Evolutionary conservation across 1,139 yeast species (phyloP).

Genomic region (Hemisphaericaspora lyxosophila): DNA sequence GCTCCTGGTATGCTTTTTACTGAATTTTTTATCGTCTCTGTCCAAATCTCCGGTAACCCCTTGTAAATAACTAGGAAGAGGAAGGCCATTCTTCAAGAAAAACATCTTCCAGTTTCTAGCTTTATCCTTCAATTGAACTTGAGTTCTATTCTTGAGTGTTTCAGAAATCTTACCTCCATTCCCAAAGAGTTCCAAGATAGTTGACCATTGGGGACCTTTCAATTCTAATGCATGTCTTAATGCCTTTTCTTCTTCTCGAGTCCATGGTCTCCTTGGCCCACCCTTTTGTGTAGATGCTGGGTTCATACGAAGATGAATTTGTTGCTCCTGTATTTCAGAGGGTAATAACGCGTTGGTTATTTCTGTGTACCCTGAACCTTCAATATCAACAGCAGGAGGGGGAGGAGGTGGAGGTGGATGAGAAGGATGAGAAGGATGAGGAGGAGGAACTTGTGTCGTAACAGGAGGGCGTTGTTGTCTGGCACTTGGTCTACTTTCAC

Average conservation of each 20-base stretch:
- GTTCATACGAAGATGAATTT: slow-evolving; percentile 38
- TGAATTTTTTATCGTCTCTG: slow-evolving; percentile 42
- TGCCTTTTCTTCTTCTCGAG: slow-evolving; percentile 85
- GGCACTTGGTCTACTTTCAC: background rate
- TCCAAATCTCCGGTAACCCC: slow-evolving; percentile 88
- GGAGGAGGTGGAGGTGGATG: background rate
- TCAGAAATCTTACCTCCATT: slow-evolving; percentile 89
- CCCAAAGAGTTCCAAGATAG: slow-evolving; percentile 82
- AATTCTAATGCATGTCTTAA: slow-evolving; percentile 75
- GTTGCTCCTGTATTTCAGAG: slow-evolving; percentile 49
- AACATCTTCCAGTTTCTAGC: slow-evolving; percentile 94
- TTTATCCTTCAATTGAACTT: slow-evolving; percentile 90
- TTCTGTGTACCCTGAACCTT: background rate
- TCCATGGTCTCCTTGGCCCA: slow-evolving; percentile 70
- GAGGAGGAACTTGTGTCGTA: background rate
- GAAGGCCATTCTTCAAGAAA: slow-evolving; percentile 66
- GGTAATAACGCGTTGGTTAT: slow-evolving; percentile 39
- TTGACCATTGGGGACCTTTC: slow-evolving; percentile 92
- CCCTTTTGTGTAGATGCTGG: slow-evolving; percentile 30
- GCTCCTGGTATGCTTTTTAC: slow-evolving; percentile 22
- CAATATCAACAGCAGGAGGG: background rate
- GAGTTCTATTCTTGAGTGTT: slow-evolving; percentile 79
- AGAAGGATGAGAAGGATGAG: background rate
- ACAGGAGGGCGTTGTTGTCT: background rate
- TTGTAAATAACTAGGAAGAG: slow-evolving; percentile 73